A percentile compares a stretch with the other conserved stretches of the same genome.
Evolutionary conservation across 306 rosid species (phyloP).

Genomic region (Fagus crenata): DNA sequence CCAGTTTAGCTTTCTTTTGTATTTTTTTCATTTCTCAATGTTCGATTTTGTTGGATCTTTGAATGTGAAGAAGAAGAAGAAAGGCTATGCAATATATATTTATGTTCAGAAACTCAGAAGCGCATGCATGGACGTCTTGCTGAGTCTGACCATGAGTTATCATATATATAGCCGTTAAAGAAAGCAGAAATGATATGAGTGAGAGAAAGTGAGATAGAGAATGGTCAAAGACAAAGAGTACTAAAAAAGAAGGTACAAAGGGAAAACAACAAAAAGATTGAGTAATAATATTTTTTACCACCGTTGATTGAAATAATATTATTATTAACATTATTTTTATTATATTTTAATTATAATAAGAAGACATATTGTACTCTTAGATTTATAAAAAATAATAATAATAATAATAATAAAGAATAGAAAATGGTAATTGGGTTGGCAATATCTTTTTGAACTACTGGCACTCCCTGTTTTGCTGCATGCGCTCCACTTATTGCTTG

Average conservation of each 20-base stretch:
- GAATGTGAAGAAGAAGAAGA: neutral
- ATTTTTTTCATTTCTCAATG: neutral
- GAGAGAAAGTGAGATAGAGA: neutral
- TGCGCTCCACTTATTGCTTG: neutral
- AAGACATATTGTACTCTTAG: too few species aligned
- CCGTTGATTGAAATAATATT: too few species aligned
- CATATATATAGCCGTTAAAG: conserved; percentile 1
- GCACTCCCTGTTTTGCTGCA: conserved; percentile 11
- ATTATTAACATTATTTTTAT: too few species aligned
- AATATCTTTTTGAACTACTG: neutral
- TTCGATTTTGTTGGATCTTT: neutral
- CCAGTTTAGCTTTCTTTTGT: neutral
- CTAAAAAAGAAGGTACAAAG: conserved; percentile 1
- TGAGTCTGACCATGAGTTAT: neutral
- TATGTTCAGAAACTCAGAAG: neutral
- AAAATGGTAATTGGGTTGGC: conserved; percentile 17
- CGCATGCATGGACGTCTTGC: conserved; percentile 4
- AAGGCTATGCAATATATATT: neutral
- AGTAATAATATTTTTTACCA: too few species aligned
- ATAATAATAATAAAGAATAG: conserved; percentile 5
- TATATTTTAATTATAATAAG: too few species aligned
- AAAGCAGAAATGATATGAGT: neutral
- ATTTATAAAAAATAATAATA: too few species aligned
- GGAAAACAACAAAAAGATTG: too few species aligned
- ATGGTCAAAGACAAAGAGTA: too few species aligned